These are phyloP conservation scores for Pseudophaeomoniella oleicola DNA, from an alignment of 2,329 filamentous ascomycete species.

Conservation along the genomic window DNA sequence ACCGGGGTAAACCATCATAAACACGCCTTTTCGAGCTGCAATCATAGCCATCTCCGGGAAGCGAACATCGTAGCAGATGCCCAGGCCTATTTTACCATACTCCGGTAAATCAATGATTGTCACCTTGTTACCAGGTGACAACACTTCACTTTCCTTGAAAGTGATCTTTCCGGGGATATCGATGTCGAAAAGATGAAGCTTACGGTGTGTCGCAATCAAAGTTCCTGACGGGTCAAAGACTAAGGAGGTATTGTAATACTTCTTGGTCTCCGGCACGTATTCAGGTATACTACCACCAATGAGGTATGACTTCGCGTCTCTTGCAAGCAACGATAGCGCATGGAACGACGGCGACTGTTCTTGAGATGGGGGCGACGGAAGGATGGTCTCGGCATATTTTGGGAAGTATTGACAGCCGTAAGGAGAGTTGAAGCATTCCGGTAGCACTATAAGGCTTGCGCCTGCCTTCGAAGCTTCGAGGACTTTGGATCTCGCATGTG, in stretches of 20 bases:
- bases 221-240: constrained; percentile 64
- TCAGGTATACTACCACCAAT: constrained; percentile 91
- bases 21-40: constrained; percentile 72
- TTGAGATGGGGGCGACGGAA: constrained; percentile 56
- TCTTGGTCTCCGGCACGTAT: constrained; percentile 47
- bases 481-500: constrained; percentile 66
- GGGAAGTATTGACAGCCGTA: constrained; percentile 89
- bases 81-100: constrained; percentile 74
- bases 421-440: constrained; percentile 97
- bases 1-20: constrained; percentile 83
- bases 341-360: constrained; percentile 71
- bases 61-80: constrained; percentile 95
- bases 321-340: constrained; percentile 65
- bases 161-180: constrained; percentile 89
- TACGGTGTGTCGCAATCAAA: constrained; percentile 80
- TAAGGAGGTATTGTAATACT: constrained; percentile 82
- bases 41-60: constrained; percentile 90
- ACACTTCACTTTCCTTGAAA: constrained; percentile 80
- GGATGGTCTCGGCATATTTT: constrained; percentile 78
- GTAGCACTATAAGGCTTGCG: constrained; percentile 77
- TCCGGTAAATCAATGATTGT: constrained; percentile 77
- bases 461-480: constrained; percentile 62
- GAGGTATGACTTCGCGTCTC: constrained; percentile 64
- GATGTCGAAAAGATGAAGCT: constrained; percentile 95
- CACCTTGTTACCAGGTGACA: constrained; percentile 70